These are phyloP conservation scores for Tritrichomonas musculus DNA, from an alignment of 208 protist species.

Conservation along the genomic window DNA sequence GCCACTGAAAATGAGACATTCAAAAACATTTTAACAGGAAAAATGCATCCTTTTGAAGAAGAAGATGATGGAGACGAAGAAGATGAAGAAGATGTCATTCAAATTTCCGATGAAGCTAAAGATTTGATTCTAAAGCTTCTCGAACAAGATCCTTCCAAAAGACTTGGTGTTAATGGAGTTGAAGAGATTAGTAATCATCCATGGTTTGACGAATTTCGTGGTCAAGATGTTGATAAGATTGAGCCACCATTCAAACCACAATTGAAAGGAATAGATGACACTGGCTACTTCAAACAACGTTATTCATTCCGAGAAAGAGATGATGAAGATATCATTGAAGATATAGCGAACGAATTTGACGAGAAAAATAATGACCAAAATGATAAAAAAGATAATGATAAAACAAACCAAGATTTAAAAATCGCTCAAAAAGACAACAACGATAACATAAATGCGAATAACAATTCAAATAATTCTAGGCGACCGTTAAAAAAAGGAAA, in stretches of 20 bases:
- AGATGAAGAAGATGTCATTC: neutral
- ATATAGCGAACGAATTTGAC: too few species aligned
- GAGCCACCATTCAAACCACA: neutral
- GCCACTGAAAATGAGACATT: neutral
- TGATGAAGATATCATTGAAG: neutral
- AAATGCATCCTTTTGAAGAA: conserved; percentile 19
- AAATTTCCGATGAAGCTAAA: conserved; percentile 39
- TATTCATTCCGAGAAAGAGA: neutral
- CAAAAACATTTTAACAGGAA: neutral
- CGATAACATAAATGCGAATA: too few species aligned
- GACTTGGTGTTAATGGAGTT: conserved; percentile 42
- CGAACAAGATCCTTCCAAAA: conserved; percentile 35
- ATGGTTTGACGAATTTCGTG: neutral
- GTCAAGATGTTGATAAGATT: neutral
- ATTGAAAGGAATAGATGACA: neutral
- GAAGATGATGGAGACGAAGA: neutral
- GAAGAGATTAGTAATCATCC: neutral
- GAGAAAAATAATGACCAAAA: too few species aligned
- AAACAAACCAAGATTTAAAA: too few species aligned
- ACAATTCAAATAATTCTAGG: too few species aligned
- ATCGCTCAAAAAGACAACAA: too few species aligned
- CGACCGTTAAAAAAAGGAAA: too few species aligned
- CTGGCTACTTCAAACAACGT: neutral
- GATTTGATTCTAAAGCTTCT: conserved; percentile 47
- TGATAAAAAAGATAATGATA: too few species aligned